Evolutionary conservation across 352 stramenopile genomes (phyloP).

Genomic region (Pilasporangium apinafurcum): DNA sequence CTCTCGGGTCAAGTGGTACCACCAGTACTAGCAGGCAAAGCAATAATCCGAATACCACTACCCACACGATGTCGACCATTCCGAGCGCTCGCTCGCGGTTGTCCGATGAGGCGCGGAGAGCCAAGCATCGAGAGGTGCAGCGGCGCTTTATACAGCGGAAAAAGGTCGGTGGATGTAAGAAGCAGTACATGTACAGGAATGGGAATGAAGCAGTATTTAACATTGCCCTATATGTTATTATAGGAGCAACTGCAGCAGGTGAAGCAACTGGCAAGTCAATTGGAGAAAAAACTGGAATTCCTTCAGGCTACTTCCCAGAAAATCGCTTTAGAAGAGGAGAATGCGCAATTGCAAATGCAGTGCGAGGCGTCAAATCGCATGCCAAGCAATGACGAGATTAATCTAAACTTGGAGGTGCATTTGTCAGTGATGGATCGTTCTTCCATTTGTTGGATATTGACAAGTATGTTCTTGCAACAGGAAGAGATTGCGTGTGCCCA

Average conservation of each 20-base stretch:
- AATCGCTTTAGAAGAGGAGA: conserved; percentile 15
- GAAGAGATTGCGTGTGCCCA: conserved; percentile 3
- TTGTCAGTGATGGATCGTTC: not conserved
- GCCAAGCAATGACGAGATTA: conserved; percentile 12
- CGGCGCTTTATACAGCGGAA: conserved; percentile 38
- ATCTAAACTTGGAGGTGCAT: conserved; percentile 12
- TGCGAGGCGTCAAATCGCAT: conserved; percentile 2
- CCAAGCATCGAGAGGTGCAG: conserved; percentile 37
- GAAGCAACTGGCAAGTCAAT: conserved; percentile 14
- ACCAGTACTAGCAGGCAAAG: too few species aligned
- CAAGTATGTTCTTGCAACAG: not conserved
- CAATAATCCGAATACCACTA: too few species aligned
- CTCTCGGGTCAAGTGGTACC: too few species aligned
- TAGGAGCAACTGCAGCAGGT: conserved; percentile 20
- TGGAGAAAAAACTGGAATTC: conserved; percentile 22
- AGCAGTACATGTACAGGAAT: too few species aligned
- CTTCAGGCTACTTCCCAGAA: conserved; percentile 15
- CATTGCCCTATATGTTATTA: not conserved
- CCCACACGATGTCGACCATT: too few species aligned
- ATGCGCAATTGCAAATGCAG: conserved; percentile 11
- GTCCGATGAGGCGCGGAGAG: conserved; percentile 20
- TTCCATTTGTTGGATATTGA: not conserved
- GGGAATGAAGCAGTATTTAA: too few species aligned
- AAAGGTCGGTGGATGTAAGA: conserved; percentile 10
- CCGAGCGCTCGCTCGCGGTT: conserved; percentile 15